Evolutionary conservation across 1,139 yeast species (phyloP).

Genomic region (Geotrichum carabidarum): DNA sequence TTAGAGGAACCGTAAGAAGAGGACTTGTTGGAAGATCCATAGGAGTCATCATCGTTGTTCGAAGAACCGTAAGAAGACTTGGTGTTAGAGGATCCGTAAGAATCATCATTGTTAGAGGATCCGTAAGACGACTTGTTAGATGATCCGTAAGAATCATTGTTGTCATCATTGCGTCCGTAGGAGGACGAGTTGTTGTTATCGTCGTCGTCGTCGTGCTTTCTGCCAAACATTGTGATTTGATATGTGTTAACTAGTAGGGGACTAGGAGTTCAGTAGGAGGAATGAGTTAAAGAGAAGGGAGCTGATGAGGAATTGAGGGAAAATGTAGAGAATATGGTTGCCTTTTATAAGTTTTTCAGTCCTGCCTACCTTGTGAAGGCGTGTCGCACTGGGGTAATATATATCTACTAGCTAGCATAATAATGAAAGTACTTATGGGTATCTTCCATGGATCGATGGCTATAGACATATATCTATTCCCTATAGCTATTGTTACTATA

Average conservation of each 20-base stretch:
- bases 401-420: too few species aligned
- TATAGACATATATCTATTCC: too few species aligned
- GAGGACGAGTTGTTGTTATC: slow-evolving; percentile 23
- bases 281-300: neutral
- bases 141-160: slow-evolving; percentile 4
- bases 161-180: slow-evolving; percentile 27
- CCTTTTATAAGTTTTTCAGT: too few species aligned
- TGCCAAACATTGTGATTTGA: neutral
- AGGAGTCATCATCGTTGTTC: slow-evolving; percentile 25
- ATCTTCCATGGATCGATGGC: too few species aligned
- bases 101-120: slow-evolving; percentile 20
- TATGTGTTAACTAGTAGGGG: neutral
- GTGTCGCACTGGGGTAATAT: too few species aligned
- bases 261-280: neutral
- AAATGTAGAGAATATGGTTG: too few species aligned
- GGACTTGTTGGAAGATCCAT: slow-evolving; percentile 29
- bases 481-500: too few species aligned
- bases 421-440: too few species aligned
- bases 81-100: slow-evolving; percentile 22
- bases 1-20: slow-evolving; percentile 20
- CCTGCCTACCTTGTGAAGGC: too few species aligned
- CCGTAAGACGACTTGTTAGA: slow-evolving; percentile 7
- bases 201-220: slow-evolving; percentile 1
- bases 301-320: neutral
- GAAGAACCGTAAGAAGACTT: slow-evolving; percentile 14